Base-by-base conservation (phyloP, 2,329 filamentous ascomycete species). In the Pseudogymnoascus sp. region DNA sequence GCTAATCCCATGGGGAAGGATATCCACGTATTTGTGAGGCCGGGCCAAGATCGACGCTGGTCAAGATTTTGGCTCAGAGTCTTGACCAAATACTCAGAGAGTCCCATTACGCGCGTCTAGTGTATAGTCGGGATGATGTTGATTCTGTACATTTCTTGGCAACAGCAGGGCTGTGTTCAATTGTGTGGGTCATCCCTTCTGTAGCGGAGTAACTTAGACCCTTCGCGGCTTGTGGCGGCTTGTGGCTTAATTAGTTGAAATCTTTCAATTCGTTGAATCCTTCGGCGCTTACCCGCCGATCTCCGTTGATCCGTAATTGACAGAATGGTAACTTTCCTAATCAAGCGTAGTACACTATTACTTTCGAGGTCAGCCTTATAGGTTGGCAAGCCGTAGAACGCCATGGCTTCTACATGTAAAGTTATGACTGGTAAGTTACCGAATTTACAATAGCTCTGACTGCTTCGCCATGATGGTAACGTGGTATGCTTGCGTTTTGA, bases 271-370 rank as follows among this genome's bases (percentile, higher is more conserved):
- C 21, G 44, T 29, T 29, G 44, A 19, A 16, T 11, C 6, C 44
- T 50, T 26, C 14, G 6, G 14, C 44, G 44, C 44, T 53, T 53
- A 29, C 47, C 14, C 14, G 47, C 24, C 47, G 47, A 53, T 53
- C 47, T 7, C 8, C 6, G 13, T 26, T n/a, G 33, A 16, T 38
- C 37, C 16, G 16, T 10, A 19, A 19, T 42, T 42, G 47, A 16
- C 47, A 53, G 24, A 53, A 53, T 53, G 47, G 47, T 53, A 53
- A 53, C 24, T 53, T 53, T 11, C 47, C 47, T 53, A 53, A 53
- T 53, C 19, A 7, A 26, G 47, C 14, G 24, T 53, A 53, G 47
- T 6, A 50, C 24, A n/a, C 24, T n/a, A 50, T 8, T 13, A n/a
- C 44, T 50, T 29, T 50, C 44, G 7, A 53, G 24, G 4, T 16